Percentiles rank a stretch among this genome's conserved stretches.
Evolutionary conservation across 371 early-diverging fungal species (phyloP).

Genomic region (Batkoa obscura): DNA sequence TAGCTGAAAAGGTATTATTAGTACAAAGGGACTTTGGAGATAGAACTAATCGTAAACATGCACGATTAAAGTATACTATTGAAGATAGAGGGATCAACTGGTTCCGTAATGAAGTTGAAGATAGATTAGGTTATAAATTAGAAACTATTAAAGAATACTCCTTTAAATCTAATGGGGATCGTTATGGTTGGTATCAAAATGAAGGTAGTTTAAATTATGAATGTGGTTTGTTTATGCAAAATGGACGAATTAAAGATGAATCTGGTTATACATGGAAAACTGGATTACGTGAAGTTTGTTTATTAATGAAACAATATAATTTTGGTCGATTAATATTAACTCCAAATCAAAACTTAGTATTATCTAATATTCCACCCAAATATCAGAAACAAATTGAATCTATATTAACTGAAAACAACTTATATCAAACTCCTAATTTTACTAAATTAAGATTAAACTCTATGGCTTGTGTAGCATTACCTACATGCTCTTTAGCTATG

Average conservation of each 20-base stretch:
- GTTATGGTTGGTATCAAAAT: conserved; percentile 80
- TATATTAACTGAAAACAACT: conserved; percentile 50
- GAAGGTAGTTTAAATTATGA: conserved; percentile 47
- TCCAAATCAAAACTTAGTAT: conserved; percentile 76
- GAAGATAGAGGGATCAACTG: conserved; percentile 81
- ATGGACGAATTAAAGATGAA: conserved; percentile 77
- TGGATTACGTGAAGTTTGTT: conserved; percentile 62
- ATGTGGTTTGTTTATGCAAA: conserved; percentile 64
- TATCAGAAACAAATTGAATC: conserved; percentile 48
- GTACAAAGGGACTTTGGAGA: conserved; percentile 88
- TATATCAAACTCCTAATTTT: conserved; percentile 55
- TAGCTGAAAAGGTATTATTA: conserved; percentile 69
- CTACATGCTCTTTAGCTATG: conserved; percentile 86
- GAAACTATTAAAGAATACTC: conserved; percentile 41
- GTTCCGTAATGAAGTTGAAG: conserved; percentile 69
- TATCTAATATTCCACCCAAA: conserved; percentile 50
- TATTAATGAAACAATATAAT: conserved; percentile 25
- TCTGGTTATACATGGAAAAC: conserved; percentile 54
- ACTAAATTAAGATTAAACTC: conserved; percentile 65
- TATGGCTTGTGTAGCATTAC: conserved; percentile 89
- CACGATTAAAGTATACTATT: conserved; percentile 90
- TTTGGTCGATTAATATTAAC: conserved; percentile 74
- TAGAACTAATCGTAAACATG: conserved; percentile 91
- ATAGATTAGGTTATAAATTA: conserved; percentile 49
- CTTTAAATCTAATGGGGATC: conserved; percentile 74